Base-by-base conservation (phyloP, 495 filamentous ascomycete species). In the Entonaema liquescens region DNA sequence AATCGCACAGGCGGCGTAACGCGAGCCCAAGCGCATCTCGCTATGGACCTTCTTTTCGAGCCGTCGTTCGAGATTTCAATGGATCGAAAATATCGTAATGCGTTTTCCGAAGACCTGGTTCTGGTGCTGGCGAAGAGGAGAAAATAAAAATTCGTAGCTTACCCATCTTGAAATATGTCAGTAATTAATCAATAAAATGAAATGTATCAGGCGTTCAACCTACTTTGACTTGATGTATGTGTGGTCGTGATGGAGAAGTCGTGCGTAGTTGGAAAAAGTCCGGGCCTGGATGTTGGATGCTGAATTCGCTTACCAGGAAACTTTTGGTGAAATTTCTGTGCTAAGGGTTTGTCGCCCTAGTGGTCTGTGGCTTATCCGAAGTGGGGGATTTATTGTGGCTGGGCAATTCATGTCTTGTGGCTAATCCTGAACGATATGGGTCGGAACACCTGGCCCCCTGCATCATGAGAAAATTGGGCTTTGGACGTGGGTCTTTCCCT, bases 151-250 rank as follows among this genome's bases (percentile, higher is more conserved):
- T 63, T 62, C 65, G 26, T 29, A 65, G 80, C 83, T 84, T 84
- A 84, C 83, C 83, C 83, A 84, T 84, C 83, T 84, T 59, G n/a
- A 60, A 67, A 3, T 33, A 67, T 65, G 70, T 82, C 66, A 79
- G 77, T 35, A 73, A 50, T 56, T 33, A 65, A 42, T 64, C 11
- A 67, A 38, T 47, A 23, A 62, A n/a, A n/a, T n/a, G n/a, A n/a
- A n/a, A 36, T 26, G 19, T 52, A 29, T 35, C 55, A 54, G 40
- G 21, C 52, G 64, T 29, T 62, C 19, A 63, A 72, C 82, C 74
- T 80, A 84, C 82, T 80, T 71, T 84, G 80, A 79, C 69, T 76
- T 77, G 73, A 25, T 71, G 58, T 76, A 38, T 72, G 29, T 56
- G 67, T 73, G 67, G 74, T 74, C 65, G 62, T 65, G 49, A 59